phyloP scores from a whole-genome alignment of 495 filamentous ascomycete species.

The Penicillium roqueforti region DNA sequence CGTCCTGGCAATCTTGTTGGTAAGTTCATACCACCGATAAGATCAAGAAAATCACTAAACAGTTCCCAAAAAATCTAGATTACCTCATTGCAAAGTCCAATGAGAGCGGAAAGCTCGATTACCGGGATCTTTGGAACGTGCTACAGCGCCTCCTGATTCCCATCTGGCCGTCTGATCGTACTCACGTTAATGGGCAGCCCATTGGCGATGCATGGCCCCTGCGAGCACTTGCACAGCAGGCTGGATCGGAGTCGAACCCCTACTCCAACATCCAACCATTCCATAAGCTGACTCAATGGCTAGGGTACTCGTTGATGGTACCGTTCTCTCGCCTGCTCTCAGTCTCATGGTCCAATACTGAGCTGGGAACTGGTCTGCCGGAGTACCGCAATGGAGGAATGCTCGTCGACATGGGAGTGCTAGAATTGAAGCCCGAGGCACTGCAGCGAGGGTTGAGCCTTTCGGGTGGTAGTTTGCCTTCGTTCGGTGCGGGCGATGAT shows the following conservation, averaged over 20 bases:
- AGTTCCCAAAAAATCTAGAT: slow-evolving; percentile 31
- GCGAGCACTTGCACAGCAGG: slow-evolving; percentile 16
- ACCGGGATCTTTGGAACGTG: slow-evolving; percentile 42
- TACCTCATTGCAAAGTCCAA: slow-evolving; percentile 37
- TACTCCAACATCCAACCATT: slow-evolving; percentile 48
- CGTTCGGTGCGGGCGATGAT: slow-evolving; percentile 75
- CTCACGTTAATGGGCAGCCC: slow-evolving; percentile 46
- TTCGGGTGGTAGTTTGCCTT: slow-evolving; percentile 61
- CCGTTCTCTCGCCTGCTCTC: slow-evolving; percentile 75
- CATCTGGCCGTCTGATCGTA: slow-evolving; percentile 54
- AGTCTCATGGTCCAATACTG: slow-evolving; percentile 70
- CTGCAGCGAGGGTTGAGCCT: slow-evolving; percentile 46
- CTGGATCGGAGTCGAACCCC: slow-evolving; percentile 6
- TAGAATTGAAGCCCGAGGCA: slow-evolving; percentile 67
- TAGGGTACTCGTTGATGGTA: slow-evolving; percentile 83
- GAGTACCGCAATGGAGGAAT: slow-evolving; percentile 88
- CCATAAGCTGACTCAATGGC: slow-evolving; percentile 90
- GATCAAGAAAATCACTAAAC: neutral
- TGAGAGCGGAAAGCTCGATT: slow-evolving; percentile 23
- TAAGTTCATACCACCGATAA: slow-evolving; percentile 18
- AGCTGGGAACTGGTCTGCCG: slow-evolving; percentile 77
- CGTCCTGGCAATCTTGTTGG: slow-evolving; percentile 55
- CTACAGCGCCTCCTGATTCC: slow-evolving; percentile 50
- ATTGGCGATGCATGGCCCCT: slow-evolving; percentile 58
- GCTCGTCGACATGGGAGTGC: slow-evolving; percentile 75